A percentile compares a stretch with the other conserved stretches of the same genome.
phyloP scores from a whole-genome alignment of 2,329 filamentous ascomycete genomes.

The Hirsutella thompsonii region DNA sequence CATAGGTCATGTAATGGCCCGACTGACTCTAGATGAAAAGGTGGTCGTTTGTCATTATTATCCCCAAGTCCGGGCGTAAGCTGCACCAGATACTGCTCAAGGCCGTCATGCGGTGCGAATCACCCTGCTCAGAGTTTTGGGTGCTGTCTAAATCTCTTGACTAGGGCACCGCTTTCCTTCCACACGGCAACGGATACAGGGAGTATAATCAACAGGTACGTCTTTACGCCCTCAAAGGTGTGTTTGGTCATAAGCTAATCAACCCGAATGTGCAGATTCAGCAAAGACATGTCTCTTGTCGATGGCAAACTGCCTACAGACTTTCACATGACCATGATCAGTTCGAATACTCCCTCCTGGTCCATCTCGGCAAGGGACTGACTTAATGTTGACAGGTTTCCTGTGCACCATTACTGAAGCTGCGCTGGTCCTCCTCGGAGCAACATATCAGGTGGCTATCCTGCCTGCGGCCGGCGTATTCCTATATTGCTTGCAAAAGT shows the following conservation, averaged over 20 bases:
- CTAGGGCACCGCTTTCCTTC: slow-evolving; percentile 2
- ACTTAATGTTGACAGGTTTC: neutral
- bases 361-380: too few relatives aligned
- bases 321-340: neutral
- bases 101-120: slow-evolving; percentile 1
- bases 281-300: slow-evolving; percentile 2
- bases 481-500: slow-evolving; percentile 12
- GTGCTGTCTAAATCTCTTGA: neutral
- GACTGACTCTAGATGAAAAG: neutral
- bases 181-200: slow-evolving; percentile 1
- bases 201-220: slow-evolving; percentile 2
- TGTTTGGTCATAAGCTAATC: neutral
- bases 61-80: neutral
- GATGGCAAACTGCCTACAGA: slow-evolving; percentile 1
- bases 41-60: slow-evolving; percentile 1
- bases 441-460: slow-evolving; percentile 28
- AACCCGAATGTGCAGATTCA: slow-evolving; percentile 1
- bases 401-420: neutral
- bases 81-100: slow-evolving; percentile 1
- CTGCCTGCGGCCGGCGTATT: slow-evolving; percentile 22
- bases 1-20: neutral
- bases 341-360: neutral
- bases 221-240: too few relatives aligned
- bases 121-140: neutral
- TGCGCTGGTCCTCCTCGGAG: neutral